Conservation (phyloP, 179 eudicot species). For the Corrigiola litoralis region DNA sequence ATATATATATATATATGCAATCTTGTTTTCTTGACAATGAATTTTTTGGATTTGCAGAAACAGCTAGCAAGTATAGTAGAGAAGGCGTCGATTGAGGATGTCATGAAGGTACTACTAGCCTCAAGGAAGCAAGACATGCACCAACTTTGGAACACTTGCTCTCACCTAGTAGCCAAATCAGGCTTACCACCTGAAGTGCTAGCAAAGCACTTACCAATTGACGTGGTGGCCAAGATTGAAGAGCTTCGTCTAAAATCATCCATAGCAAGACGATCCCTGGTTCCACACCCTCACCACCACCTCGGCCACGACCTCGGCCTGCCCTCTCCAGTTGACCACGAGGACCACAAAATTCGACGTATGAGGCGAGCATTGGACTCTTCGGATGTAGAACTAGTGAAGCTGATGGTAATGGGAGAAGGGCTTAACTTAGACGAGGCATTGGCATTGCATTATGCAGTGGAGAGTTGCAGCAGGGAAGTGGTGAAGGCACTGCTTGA, state of each 20-base stretch:
- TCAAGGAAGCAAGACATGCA: slow-evolving; percentile 97
- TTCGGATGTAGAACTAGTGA: slow-evolving; percentile 90
- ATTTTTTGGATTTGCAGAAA: slow-evolving; percentile 50
- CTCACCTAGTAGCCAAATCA: slow-evolving; percentile 80
- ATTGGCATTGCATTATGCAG: slow-evolving; percentile 78
- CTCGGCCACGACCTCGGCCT: slow-evolving; percentile 43
- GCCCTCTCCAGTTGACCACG: slow-evolving; percentile 43
- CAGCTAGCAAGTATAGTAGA: slow-evolving; percentile 87
- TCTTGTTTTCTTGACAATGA: background rate
- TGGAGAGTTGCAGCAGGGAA: slow-evolving; percentile 77
- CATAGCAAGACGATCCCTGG: slow-evolving; percentile 47
- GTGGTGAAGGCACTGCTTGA: slow-evolving; percentile 91
- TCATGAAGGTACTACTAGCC: slow-evolving; percentile 87
- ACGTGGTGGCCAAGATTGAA: slow-evolving; percentile 75
- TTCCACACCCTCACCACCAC: slow-evolving; percentile 39
- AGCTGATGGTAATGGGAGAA: slow-evolving; percentile 95
- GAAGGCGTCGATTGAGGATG: slow-evolving; percentile 96
- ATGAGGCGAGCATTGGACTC: slow-evolving; percentile 96
- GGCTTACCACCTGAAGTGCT: slow-evolving; percentile 90
- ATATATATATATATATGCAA: too few relatives aligned
- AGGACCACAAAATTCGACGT: slow-evolving; percentile 78
- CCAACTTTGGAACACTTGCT: slow-evolving; percentile 92
- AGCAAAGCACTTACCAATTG: slow-evolving; percentile 86
- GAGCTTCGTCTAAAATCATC: slow-evolving; percentile 81
- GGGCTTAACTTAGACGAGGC: slow-evolving; percentile 87